Evolutionary conservation across 2,329 filamentous ascomycete species (phyloP), one percentile per base, ranked within the genome.

Genomic region (Arthrobotrys sinensis): DNA sequence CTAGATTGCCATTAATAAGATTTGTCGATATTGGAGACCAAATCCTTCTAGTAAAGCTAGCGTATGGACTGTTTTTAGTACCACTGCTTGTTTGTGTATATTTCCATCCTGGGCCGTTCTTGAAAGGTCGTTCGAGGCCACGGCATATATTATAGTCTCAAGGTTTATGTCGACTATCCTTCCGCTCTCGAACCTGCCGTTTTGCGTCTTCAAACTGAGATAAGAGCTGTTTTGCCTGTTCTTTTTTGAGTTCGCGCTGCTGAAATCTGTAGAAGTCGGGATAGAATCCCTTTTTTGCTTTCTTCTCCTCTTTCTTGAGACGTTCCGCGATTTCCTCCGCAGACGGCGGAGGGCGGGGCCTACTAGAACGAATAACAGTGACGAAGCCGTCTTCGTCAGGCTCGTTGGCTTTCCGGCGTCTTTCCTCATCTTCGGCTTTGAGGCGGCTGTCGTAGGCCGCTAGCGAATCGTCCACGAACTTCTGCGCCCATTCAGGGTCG

Each of bases 331-430:
- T 88, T 14, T 90, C 89, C 81, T 92, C 93, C 81, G 91, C 91
- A 79, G 90, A 88, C 68, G 91, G 89, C 1, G 92, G 94, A 0
- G 93, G 90, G n/a, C 91, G 92, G 5, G 88, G 88, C 73, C 91
- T 87, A 76, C 88, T 88, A 28, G 94, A 94, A 68, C 92, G 89
- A 0, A 91, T 92, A 24, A 99, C 96, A 2, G 94, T 98, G 60
- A 98, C 89, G 83, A 99, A 99, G 1, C 96, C 96, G 84, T 99
- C 96, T 82, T 93, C 94, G 84, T 99, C 96, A 0, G 95, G 93
- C 82, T 93, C 91, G 81, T 92, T 91, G 78, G 93, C 90, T 79
- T 91, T 86, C 69, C 88, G 86, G 85, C 89, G 90, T 83, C 85
- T 91, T 83, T 86, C 88, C 85, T 86, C 90, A 80, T 82, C 88